Evolutionary conservation across 140 eudicot species (phyloP).

Genomic region (Erigeron philadelphicus): DNA sequence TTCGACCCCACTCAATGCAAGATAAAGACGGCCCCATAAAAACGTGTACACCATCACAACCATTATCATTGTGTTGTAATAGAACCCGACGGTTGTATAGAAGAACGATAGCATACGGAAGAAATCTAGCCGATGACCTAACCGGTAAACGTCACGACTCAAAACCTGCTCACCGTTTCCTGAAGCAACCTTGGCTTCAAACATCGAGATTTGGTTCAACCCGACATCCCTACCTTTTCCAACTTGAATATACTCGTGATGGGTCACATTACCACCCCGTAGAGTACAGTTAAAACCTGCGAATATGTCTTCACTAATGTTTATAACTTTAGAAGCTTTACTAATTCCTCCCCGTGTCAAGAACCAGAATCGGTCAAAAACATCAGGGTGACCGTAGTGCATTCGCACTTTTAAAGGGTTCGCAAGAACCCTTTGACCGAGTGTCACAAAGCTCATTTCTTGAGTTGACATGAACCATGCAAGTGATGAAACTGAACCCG

Average conservation of each 20-base stretch:
- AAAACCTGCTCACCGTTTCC: slow-evolving; percentile 90
- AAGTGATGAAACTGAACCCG: slow-evolving; percentile 88
- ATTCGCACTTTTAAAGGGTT: slow-evolving; percentile 87
- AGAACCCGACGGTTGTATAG: slow-evolving; percentile 79
- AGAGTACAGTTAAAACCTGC: slow-evolving; percentile 90
- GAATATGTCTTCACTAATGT: slow-evolving; percentile 83
- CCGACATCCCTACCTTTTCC: slow-evolving; percentile 99
- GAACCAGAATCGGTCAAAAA: slow-evolving; percentile 90
- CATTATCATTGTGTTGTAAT: slow-evolving; percentile 74
- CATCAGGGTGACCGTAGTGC: slow-evolving; percentile 99
- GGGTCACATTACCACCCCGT: slow-evolving; percentile 86
- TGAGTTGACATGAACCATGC: slow-evolving; percentile 99
- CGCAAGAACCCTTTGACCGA: slow-evolving; percentile 93
- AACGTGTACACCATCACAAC: slow-evolving; percentile 60
- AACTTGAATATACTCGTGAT: slow-evolving; percentile 87
- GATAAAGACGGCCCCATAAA: slow-evolving; percentile 90
- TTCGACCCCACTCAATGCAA: slow-evolving; percentile 84
- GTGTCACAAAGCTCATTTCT: slow-evolving; percentile 84
- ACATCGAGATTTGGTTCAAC: slow-evolving; percentile 87
- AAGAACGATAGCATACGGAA: slow-evolving; percentile 92
- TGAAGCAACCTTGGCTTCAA: slow-evolving; percentile 90
- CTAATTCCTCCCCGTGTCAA: slow-evolving; percentile 82
- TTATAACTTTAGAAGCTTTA: slow-evolving; percentile 80
- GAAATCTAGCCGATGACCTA: slow-evolving; percentile 91
- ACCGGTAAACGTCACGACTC: slow-evolving; percentile 84